Evolutionary conservation across 2,329 filamentous ascomycete genomes (phyloP).

Genomic region (Lachnellula occidentalis): DNA sequence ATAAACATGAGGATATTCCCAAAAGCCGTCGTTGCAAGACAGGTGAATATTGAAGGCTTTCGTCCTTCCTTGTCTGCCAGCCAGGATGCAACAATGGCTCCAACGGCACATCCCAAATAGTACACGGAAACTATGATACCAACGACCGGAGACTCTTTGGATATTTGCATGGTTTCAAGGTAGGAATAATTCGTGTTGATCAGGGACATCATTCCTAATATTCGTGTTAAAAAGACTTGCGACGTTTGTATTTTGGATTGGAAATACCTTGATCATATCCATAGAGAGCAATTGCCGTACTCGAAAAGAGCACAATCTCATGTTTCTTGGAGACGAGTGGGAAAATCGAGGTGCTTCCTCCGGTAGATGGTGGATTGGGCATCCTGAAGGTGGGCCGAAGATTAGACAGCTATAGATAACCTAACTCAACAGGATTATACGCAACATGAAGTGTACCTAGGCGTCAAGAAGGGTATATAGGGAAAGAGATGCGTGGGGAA

Average conservation of each 20-base stretch:
- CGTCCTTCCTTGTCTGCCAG: slow-evolving; percentile 49
- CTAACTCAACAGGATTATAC: neutral
- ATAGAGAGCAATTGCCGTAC: slow-evolving; percentile 53
- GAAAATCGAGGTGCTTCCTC: slow-evolving; percentile 18
- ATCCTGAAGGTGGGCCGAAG: slow-evolving; percentile 14
- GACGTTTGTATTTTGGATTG: neutral
- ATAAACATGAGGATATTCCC: slow-evolving; percentile 58
- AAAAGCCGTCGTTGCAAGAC: slow-evolving; percentile 46
- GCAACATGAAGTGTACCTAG: too few species aligned
- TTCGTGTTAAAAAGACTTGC: neutral
- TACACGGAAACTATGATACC: slow-evolving; percentile 57
- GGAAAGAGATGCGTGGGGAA: too few species aligned
- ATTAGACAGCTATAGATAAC: too few species aligned
- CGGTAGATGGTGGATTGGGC: slow-evolving; percentile 29
- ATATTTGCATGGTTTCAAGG: slow-evolving; percentile 51
- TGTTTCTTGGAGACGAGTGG: slow-evolving; percentile 31
- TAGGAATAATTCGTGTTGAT: slow-evolving; percentile 53
- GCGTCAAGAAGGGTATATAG: too few species aligned
- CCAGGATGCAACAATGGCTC: slow-evolving; percentile 51
- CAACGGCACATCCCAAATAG: slow-evolving; percentile 55
- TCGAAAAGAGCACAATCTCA: slow-evolving; percentile 35
- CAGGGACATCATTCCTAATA: slow-evolving; percentile 62
- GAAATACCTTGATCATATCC: slow-evolving; percentile 70
- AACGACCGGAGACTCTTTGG: slow-evolving; percentile 44
- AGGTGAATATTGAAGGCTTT: slow-evolving; percentile 50